Percentiles rank a stretch among this genome's conserved stretches.
These are phyloP conservation scores for Hypoxylon sp. DNA, from an alignment of 2,329 filamentous ascomycete genomes.

Conservation along the genomic window DNA sequence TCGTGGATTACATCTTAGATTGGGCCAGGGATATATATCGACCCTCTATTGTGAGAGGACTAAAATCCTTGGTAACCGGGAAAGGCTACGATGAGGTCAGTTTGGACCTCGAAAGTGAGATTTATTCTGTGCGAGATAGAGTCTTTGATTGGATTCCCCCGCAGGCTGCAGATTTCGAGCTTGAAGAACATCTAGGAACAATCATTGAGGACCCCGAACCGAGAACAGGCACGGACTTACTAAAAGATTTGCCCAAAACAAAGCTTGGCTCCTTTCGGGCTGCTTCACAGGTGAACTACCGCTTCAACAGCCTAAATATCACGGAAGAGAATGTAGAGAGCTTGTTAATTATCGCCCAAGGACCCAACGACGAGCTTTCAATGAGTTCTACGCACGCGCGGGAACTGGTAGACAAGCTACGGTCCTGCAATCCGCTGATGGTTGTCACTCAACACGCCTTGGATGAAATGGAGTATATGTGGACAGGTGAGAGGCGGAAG, in stretches of 20 bases:
- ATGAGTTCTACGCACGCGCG: not conserved
- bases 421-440: conserved; percentile 7
- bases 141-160: conserved; percentile 17
- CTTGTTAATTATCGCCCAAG: not conserved
- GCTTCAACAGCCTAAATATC: conserved; percentile 3
- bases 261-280: not conserved
- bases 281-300: not conserved
- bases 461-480: conserved; percentile 32
- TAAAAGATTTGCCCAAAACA: not conserved
- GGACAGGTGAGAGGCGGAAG: conserved; percentile 22
- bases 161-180: not conserved
- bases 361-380: conserved; percentile 2
- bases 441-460: conserved; percentile 24
- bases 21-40: conserved; percentile 27
- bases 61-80: conserved; percentile 5
- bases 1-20: conserved; percentile 26
- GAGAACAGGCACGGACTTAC: not conserved
- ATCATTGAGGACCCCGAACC: not conserved
- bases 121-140: conserved; percentile 4
- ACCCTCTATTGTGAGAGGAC: conserved; percentile 8
- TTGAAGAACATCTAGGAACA: conserved; percentile 2
- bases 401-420: not conserved
- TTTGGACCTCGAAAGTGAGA: conserved; percentile 3
- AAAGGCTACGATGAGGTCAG: conserved; percentile 17
- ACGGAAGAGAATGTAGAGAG: conserved; percentile 4